Percentiles rank a stretch among this genome's conserved stretches.
phyloP scores from a whole-genome alignment of 768 basidiomycete genomes.

The Suillus luteus region DNA sequence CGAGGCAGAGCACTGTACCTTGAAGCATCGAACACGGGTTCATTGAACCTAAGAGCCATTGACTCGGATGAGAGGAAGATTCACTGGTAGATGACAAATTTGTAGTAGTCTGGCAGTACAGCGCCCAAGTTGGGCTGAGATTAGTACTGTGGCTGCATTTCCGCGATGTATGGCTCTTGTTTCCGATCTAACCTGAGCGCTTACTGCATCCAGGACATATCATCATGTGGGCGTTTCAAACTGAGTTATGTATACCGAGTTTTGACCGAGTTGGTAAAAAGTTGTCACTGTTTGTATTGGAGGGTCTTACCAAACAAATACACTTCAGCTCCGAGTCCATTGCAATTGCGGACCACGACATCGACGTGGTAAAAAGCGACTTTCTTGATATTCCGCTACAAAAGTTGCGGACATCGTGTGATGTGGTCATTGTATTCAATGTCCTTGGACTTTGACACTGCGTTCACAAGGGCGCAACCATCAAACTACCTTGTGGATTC shows the following conservation, averaged over 20 bases:
- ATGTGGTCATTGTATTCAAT: not conserved
- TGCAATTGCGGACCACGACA: not conserved
- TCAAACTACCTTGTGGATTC: not conserved
- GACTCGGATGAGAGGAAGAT: not conserved
- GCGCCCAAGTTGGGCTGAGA: too few relatives aligned
- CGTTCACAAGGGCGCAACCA: not conserved
- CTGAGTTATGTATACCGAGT: too few relatives aligned
- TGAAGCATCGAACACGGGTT: not conserved
- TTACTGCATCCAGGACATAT: too few relatives aligned
- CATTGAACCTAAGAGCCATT: too few relatives aligned
- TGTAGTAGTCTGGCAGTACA: too few relatives aligned
- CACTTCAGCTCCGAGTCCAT: not conserved
- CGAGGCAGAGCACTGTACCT: not conserved
- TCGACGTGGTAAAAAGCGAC: not conserved
- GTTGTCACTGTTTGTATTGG: not conserved
- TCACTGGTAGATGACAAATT: not conserved
- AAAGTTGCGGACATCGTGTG: not conserved
- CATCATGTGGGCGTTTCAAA: too few relatives aligned
- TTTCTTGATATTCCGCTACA: not conserved
- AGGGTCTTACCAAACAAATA: not conserved
- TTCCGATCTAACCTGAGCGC: too few relatives aligned
- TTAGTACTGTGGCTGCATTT: not conserved
- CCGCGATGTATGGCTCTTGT: too few relatives aligned
- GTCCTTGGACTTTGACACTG: not conserved
- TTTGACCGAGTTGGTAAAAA: too few relatives aligned